A percentile compares a stretch with the other conserved stretches of the same genome.
Evolutionary conservation across 176 grass and related monocot species (phyloP).

Genomic region (Phragmites australis): DNA sequence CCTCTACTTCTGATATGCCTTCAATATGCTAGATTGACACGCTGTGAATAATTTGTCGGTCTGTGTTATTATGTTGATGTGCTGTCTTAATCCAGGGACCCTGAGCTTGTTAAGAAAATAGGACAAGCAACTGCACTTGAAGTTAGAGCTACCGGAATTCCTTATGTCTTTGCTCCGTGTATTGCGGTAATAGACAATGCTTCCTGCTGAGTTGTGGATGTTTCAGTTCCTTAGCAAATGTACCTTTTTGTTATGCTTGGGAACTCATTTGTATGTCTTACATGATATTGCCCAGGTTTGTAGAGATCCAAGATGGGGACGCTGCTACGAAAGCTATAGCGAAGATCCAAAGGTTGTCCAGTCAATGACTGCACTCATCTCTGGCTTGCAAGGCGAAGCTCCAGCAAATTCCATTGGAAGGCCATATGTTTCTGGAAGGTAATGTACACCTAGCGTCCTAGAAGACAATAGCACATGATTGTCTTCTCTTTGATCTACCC

Average conservation of each 20-base stretch:
- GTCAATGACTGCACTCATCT: slow-evolving; percentile 59
- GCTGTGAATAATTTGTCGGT: background rate
- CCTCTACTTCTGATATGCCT: background rate
- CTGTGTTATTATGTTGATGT: background rate
- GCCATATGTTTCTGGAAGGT: slow-evolving; percentile 69
- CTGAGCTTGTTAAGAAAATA: slow-evolving; percentile 62
- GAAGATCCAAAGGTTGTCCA: slow-evolving; percentile 73
- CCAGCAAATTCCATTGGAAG: slow-evolving; percentile 42
- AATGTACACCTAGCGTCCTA: slow-evolving; percentile 8
- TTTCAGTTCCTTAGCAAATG: background rate
- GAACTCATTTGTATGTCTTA: background rate
- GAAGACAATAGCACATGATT: slow-evolving; percentile 9
- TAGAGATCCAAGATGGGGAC: slow-evolving; percentile 91
- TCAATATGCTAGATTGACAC: background rate
- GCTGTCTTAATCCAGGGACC: slow-evolving; percentile 44
- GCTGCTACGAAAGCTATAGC: slow-evolving; percentile 79
- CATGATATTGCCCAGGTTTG: slow-evolving; percentile 54
- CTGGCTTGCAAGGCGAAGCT: slow-evolving; percentile 68
- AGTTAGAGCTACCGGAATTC: slow-evolving; percentile 77
- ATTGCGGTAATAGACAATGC: slow-evolving; percentile 54
- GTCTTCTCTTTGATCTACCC: background rate
- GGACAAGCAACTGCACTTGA: slow-evolving; percentile 80
- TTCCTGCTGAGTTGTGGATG: background rate
- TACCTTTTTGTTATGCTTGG: background rate
- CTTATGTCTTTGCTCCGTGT: slow-evolving; percentile 73